Conservation (phyloP, 768 basidiomycete species). For the Lentinula aciculospora region DNA sequence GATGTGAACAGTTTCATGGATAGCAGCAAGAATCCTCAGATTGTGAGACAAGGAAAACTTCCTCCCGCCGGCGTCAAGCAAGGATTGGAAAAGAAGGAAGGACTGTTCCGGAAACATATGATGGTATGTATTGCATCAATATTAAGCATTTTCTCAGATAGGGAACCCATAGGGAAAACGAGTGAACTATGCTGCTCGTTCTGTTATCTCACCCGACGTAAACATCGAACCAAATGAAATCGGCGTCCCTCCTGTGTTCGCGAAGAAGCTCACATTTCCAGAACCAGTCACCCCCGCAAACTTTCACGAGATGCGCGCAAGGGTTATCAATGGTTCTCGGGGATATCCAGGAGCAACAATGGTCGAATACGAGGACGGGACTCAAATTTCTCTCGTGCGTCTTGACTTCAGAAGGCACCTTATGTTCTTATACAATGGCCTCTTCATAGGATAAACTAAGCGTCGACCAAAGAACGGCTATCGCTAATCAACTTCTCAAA, state of each 20-base stretch:
- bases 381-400: conserved; percentile 73
- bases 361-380: conserved; percentile 94
- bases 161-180: conserved; percentile 76
- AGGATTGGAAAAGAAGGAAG: conserved; percentile 97
- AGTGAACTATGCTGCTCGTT: conserved; percentile 98
- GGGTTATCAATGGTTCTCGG: conserved; percentile 87
- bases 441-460: conserved; percentile 69
- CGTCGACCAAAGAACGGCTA: conserved; percentile 86
- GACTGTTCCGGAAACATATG: conserved; percentile 97
- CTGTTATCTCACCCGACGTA: conserved; percentile 99
- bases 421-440: conserved; percentile 3
- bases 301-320: conserved; percentile 79
- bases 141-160: neutral
- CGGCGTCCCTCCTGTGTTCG: conserved; percentile 96
- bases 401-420: neutral
- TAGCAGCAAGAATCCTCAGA: conserved; percentile 87
- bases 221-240: conserved; percentile 99
- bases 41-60: conserved; percentile 80
- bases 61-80: conserved; percentile 96
- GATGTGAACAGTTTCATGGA: conserved; percentile 98
- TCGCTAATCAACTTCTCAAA: conserved; percentile 92
- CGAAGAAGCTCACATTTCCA: conserved; percentile 92
- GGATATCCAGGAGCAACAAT: conserved; percentile 90
- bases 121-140: conserved; percentile 58
- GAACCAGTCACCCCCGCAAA: conserved; percentile 94